Base-by-base conservation (phyloP, 345 rosid genomes). In the Conringia planisiliqua region DNA sequence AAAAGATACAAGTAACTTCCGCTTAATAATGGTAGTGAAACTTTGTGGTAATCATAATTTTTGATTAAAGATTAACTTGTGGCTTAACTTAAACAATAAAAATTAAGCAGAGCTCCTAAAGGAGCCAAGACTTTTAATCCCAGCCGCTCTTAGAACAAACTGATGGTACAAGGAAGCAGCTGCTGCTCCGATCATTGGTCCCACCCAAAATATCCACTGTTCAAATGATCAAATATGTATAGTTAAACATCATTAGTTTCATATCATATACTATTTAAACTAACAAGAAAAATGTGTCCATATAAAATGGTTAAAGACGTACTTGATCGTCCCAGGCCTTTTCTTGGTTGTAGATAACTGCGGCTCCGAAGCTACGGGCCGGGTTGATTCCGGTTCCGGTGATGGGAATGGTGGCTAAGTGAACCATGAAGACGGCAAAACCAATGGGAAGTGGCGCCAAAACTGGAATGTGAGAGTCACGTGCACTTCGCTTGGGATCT, bases 181-280 rank as follows among this genome's bases (percentile, higher is more conserved):
- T 3, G 82, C 84, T 42, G 98, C 98, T 72, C 98, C 98, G 43
- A 90, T 59, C 75, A 93, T 88, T 4, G 98, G 98, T 59, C 97
- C 98, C 54, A 93, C 98, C 98, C 98, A 90, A 84, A 93, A 93
- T 3, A 93, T 89, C 98, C 98, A 90, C 93, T 93, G 89, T 9
- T 30, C 43, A 40, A 76, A 46, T 47, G 8, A 43, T 12, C 30
- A 50, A 0, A 22, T 3, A 7, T 1, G 18, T 20, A 57, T 67
- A 52, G 33, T 27, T 29, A 69, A 54, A 33, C 13, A 58, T 5
- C 26, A 10, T 26, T 7, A 7, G 0, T 6, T 13, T 57, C 40
- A 6, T 47, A n/a, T 35, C 5, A 58, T 35, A 24, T 33, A 26
- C n/a, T 26, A 14, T 54, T 30, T 64, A 44, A 22, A 13, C 4